phyloP scores from a whole-genome alignment of 2,329 filamentous ascomycete genomes.

The Colletotrichum brevisporum region DNA sequence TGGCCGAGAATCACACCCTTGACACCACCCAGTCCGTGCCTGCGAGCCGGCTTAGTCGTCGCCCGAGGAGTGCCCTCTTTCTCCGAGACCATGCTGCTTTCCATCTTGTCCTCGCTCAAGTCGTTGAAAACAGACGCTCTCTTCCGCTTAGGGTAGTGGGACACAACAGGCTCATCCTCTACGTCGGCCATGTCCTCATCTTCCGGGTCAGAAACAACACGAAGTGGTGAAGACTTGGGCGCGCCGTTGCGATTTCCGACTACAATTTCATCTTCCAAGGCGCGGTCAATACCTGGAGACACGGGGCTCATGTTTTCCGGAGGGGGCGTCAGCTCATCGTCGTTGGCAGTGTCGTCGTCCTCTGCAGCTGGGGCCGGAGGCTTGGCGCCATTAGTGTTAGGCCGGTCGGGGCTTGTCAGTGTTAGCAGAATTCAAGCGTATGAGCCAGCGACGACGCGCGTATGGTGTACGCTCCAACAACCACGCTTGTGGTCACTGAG shows the following conservation, averaged over 20 bases:
- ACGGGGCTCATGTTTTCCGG: conserved; percentile 56
- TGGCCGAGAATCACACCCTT: conserved; percentile 69
- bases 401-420: conserved; percentile 28
- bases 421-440: neutral
- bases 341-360: conserved; percentile 54
- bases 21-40: conserved; percentile 47
- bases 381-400: conserved; percentile 42
- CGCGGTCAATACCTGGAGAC: conserved; percentile 56
- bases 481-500: neutral
- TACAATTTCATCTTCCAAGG: conserved; percentile 67
- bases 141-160: conserved; percentile 70
- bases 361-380: conserved; percentile 43
- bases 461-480: too few relatives aligned
- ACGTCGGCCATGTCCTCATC: conserved; percentile 61
- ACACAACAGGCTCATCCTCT: conserved; percentile 55
- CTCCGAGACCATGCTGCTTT: conserved; percentile 50
- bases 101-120: conserved; percentile 63
- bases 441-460: too few relatives aligned
- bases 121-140: conserved; percentile 62
- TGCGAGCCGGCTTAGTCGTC: conserved; percentile 34
- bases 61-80: conserved; percentile 42
- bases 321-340: conserved; percentile 61
- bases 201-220: conserved; percentile 53
- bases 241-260: conserved; percentile 60
- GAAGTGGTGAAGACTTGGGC: conserved; percentile 53